Percentiles rank a stretch among this genome's conserved stretches.
These are phyloP conservation scores for Sapria himalayana DNA, from an alignment of 345 rosid genomes.

Conservation along the genomic window DNA sequence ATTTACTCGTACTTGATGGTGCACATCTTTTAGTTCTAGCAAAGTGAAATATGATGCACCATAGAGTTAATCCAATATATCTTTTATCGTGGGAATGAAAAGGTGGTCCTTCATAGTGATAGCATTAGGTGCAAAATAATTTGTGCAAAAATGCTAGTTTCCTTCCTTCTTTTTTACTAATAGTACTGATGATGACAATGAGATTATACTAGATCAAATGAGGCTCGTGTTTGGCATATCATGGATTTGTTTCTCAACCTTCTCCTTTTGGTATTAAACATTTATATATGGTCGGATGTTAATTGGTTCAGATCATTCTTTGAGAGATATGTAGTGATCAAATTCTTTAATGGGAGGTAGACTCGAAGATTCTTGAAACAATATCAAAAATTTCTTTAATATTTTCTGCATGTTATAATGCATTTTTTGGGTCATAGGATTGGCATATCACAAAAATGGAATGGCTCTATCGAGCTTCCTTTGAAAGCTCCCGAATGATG, in stretches of 20 bases:
- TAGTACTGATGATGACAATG: background rate
- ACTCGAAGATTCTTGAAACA: too few species aligned
- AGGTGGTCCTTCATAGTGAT: background rate
- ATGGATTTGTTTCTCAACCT: background rate
- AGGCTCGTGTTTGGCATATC: background rate
- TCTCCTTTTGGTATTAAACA: background rate
- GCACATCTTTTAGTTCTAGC: background rate
- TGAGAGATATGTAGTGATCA: background rate
- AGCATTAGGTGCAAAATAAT: background rate
- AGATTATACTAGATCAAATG: background rate
- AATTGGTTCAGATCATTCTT: background rate
- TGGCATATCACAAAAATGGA: too few species aligned
- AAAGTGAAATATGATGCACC: background rate
- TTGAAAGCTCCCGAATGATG: too few species aligned
- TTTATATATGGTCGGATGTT: background rate
- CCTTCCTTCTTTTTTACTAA: background rate
- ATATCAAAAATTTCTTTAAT: too few species aligned
- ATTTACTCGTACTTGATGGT: background rate
- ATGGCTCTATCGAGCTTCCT: too few species aligned
- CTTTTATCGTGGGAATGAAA: background rate
- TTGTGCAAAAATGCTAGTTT: background rate
- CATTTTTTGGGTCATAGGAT: too few species aligned
- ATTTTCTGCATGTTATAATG: too few species aligned
- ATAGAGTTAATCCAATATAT: background rate
- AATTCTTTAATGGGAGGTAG: background rate